Conservation (phyloP, 176 grass and related monocot genomes). For the Paspalum vaginatum region DNA sequence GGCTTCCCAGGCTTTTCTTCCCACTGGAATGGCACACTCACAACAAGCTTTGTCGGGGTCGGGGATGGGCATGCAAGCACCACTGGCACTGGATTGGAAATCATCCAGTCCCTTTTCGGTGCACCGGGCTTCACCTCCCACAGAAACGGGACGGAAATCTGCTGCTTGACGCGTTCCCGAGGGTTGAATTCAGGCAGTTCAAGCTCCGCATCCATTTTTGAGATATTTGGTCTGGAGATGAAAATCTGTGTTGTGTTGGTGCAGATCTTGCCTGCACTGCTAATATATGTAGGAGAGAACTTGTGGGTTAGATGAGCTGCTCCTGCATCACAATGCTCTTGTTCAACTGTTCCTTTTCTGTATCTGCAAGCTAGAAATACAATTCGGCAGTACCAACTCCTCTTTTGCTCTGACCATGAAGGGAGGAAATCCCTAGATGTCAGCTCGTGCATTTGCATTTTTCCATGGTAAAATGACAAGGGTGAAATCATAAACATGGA, state of each 20-base stretch:
- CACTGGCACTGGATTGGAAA: slow-evolving; percentile 51
- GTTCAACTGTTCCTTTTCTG: slow-evolving; percentile 71
- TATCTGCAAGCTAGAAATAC: slow-evolving; percentile 44
- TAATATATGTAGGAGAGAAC: slow-evolving; percentile 47
- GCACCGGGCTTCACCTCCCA: slow-evolving; percentile 78
- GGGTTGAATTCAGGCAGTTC: slow-evolving; percentile 62
- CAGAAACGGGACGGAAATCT: slow-evolving; percentile 81
- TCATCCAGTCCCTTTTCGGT: slow-evolving; percentile 61
- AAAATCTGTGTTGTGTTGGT: slow-evolving; percentile 30
- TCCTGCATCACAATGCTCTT: slow-evolving; percentile 70
- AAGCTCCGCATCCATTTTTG: slow-evolving; percentile 55
- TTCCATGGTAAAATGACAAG: slow-evolving; percentile 29
- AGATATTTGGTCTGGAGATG: slow-evolving; percentile 29
- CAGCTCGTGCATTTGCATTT: slow-evolving; percentile 27
- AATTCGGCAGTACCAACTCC: slow-evolving; percentile 50
- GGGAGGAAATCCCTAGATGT: slow-evolving; percentile 14
- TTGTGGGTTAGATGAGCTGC: slow-evolving; percentile 80
- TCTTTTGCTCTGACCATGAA: slow-evolving; percentile 44
- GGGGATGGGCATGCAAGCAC: slow-evolving; percentile 53
- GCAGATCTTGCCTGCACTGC: not conserved
- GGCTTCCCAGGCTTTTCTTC: slow-evolving; percentile 91
- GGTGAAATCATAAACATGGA: slow-evolving; percentile 8
- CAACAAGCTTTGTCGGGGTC: slow-evolving; percentile 57
- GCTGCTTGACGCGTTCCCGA: slow-evolving; percentile 59
- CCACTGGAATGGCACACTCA: slow-evolving; percentile 92